Base-by-base conservation (phyloP, 148 eudicot species). In the Silene latifolia region DNA sequence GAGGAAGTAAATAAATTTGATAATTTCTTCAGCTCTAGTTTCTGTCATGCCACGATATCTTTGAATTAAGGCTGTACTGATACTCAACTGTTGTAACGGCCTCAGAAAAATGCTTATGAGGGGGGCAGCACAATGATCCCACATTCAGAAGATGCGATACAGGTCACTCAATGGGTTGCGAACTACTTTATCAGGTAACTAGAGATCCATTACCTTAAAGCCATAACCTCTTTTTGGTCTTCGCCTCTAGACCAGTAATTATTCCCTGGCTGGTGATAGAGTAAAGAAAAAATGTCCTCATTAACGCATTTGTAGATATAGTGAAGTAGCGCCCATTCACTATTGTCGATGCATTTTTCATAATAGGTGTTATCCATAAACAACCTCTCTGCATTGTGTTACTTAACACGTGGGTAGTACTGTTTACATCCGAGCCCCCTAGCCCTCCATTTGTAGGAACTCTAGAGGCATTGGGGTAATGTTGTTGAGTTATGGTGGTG, bases 31-130 rank as follows among this genome's bases (percentile, higher is more conserved):
- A 53, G 67, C 47, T n/a, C n/a, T 46, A 47, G 21, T 27, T 44
- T 25, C 35, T 17, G 18, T n/a, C 59, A 11, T 39, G 42, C 29
- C 21, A 44, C 25, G 8, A 14, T 71, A 63, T 63, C 42, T 23
- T 62, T 46, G 18, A 29, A 59, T 56, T 29, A 32, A 48, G 9
- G 51, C 39, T 8, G 46, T 54, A 29, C 29, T 62, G 62, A 64
- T 56, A 7, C 27, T 56, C 48, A 47, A 57, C 67, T 80, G 59
- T 24, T 62, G 75, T 4, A 69, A 19, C 63, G 48, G 29, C 53
- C 79, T 74, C 96, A 94, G 99, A 95, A 95, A 89, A 95, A 92
- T 90, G 97, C 97, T 77, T 95, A 89, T 75, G 99, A 95, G 76
- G 92, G 99, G 96, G 96, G 92, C 72, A 84, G 81, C 53, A 65